phyloP scores from a whole-genome alignment of 1,284 basidiomycete species.

The Peniophora sp. region DNA sequence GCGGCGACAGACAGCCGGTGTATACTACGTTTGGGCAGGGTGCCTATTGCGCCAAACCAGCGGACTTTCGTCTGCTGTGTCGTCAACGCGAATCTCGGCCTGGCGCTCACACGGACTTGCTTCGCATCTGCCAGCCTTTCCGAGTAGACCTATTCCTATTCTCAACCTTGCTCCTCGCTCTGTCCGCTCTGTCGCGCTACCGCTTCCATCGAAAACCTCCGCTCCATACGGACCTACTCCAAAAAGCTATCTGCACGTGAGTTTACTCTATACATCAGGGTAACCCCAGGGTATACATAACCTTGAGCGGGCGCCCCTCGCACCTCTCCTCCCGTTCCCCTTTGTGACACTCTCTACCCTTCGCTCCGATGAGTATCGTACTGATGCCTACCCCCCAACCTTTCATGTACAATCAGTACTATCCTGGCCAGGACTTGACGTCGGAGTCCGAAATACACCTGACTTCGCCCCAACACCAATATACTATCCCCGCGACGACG shows the following conservation, averaged over 20 bases:
- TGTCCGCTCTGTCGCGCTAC: not conserved
- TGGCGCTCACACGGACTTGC: too few species aligned
- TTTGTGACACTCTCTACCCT: not conserved
- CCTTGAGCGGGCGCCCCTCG: not conserved
- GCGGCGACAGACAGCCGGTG: not conserved
- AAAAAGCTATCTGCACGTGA: not conserved
- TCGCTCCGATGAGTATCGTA: not conserved
- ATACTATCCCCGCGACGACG: slow-evolving; percentile 10
- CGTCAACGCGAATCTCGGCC: too few species aligned
- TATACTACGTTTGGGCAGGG: too few species aligned
- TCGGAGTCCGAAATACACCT: slow-evolving; percentile 3
- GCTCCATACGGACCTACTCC: too few species aligned
- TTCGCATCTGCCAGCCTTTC: too few species aligned
- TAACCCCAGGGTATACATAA: too few species aligned
- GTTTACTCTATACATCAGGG: not conserved
- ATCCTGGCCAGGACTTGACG: slow-evolving; percentile 8
- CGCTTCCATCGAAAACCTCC: not conserved
- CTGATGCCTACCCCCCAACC: slow-evolving; percentile 12
- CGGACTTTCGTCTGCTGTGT: too few species aligned
- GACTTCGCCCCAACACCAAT: slow-evolving; percentile 9
- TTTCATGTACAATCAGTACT: slow-evolving; percentile 10
- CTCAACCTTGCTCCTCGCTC: not conserved
- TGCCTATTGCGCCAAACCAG: too few species aligned
- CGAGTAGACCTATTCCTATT: not conserved
- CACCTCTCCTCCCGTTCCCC: not conserved